Base-by-base conservation (phyloP, 192 early-diverging fungal species). In the Mortierella claussenii region DNA sequence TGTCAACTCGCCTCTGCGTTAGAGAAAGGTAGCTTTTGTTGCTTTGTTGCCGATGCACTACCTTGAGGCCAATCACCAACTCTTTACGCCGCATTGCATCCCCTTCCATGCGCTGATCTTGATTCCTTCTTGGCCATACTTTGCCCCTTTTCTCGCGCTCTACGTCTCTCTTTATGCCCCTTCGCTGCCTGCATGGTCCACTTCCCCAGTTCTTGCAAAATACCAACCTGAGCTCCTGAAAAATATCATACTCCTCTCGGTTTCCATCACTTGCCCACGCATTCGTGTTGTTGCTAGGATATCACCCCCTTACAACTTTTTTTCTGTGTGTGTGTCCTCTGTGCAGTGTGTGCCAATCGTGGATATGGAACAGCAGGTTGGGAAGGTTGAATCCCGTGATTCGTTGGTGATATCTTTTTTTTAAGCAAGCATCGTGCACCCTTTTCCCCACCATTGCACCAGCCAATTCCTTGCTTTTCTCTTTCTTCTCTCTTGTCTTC, bases 301-400 rank as follows among this genome's bases (percentile, higher is more conserved):
- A 15, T n/a, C 66, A 43, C 55, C 66, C 37, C 65, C 55, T 58
- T 68, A 26, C 4, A 21, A 18, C 30, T 46, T 24, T 30, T 44
- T 53, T 21, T 32, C 21, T 44, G 24, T 26, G 11, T 28, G 50
- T 53, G 28, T 46, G 7, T 40, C 13, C 8, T 40, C 8, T 13
- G 37, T 40, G 37, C 7, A 40, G n/a, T n/a, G n/a, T n/a, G n/a
- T n/a, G n/a, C n/a, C n/a, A n/a, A n/a, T n/a, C n/a, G n/a, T n/a
- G n/a, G n/a, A n/a, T n/a, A n/a, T n/a, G n/a, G n/a, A n/a, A n/a
- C n/a, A n/a, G n/a, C n/a, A n/a, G n/a, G n/a, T n/a, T n/a, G n/a
- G n/a, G n/a, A n/a, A n/a, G 4, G 4, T 49, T 49, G 27, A 21
- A 56, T 20, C 45, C 45, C 45, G 45, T 55, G 18, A 42, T 12